These are phyloP conservation scores for Colletotrichum sp. DNA, from an alignment of 2,329 filamentous ascomycete species.

Conservation along the genomic window DNA sequence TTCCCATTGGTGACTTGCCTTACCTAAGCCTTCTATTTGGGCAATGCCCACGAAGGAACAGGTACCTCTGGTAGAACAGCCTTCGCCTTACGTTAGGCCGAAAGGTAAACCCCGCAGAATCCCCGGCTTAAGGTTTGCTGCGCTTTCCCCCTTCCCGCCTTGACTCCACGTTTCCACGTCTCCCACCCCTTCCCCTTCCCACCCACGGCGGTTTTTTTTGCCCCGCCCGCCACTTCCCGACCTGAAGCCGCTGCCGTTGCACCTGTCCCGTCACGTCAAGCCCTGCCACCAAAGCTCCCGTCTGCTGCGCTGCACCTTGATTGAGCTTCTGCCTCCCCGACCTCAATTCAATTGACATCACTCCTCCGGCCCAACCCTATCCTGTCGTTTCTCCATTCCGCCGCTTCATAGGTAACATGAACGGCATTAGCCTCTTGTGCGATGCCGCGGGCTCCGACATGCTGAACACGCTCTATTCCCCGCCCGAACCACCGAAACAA, in stretches of 20 bases:
- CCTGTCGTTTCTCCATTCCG: neutral
- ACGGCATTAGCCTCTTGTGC: slow-evolving; percentile 15
- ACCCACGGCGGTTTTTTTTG: neutral
- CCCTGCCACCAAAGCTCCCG: neutral
- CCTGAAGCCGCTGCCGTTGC: neutral
- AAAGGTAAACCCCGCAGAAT: neutral
- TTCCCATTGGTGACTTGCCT: neutral
- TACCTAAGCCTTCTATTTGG: neutral
- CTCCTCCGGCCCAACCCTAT: neutral
- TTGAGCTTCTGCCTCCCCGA: neutral
- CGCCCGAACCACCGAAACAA: slow-evolving; percentile 3
- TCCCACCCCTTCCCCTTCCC: neutral
- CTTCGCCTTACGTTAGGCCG: neutral
- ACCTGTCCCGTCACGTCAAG: neutral
- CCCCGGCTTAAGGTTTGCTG: neutral
- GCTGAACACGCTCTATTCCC: slow-evolving; percentile 9
- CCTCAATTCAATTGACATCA: neutral
- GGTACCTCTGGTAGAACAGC: neutral
- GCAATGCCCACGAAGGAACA: neutral
- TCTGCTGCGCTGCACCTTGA: neutral
- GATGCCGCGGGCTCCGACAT: slow-evolving; percentile 20
- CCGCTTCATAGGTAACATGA: neutral
- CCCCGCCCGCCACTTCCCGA: slow-evolving; percentile 16
- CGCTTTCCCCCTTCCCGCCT: neutral
- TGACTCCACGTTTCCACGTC: neutral